Evolutionary conservation across 176 grass and related monocot species (phyloP).

Genomic region (Cymbopogon citratus): DNA sequence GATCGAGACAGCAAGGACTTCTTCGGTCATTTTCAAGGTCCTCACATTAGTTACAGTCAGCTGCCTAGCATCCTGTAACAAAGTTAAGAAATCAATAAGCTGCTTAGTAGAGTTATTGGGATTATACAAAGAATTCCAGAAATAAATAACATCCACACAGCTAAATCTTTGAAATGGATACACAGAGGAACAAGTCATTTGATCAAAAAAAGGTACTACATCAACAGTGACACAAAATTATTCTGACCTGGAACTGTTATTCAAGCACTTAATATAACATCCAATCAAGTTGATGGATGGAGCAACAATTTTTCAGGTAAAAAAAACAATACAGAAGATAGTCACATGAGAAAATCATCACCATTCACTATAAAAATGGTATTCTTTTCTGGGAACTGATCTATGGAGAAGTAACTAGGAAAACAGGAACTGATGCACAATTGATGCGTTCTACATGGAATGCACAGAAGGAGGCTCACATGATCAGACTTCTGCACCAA

Average conservation of each 20-base stretch:
- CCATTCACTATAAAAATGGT: neutral
- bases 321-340: neutral
- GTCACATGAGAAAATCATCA: neutral
- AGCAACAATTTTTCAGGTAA: neutral
- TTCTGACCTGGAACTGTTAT: neutral
- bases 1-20: conserved; percentile 64
- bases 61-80: conserved; percentile 69
- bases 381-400: neutral
- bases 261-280: neutral
- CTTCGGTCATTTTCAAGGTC: conserved; percentile 97
- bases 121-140: neutral
- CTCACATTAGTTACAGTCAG: conserved; percentile 75
- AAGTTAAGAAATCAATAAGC: neutral
- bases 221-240: neutral
- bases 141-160: neutral
- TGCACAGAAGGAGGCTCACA: conserved; percentile 44
- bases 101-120: neutral
- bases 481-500: conserved; percentile 55
- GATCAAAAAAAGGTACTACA: neutral
- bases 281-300: neutral
- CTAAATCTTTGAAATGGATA: neutral
- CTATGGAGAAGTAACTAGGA: neutral
- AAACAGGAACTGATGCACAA: neutral
- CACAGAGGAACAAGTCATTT: neutral
- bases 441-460: neutral